Evolutionary conservation across 495 filamentous ascomycete species (phyloP), one percentile per base, ranked within the genome.

Genomic region (Achaetomiella virescens): DNA sequence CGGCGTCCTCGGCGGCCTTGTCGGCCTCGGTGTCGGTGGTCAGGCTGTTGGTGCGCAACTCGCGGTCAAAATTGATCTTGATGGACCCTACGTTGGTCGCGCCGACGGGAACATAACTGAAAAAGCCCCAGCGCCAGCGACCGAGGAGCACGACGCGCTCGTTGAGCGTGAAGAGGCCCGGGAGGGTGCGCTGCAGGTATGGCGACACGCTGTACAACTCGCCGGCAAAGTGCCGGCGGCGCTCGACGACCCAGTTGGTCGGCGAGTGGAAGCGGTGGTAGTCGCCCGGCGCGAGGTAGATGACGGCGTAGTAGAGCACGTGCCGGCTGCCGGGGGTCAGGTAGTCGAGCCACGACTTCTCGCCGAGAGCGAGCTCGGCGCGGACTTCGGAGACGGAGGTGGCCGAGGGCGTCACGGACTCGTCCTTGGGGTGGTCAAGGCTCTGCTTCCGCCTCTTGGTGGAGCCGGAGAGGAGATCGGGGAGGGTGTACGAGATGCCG

Each of bases 31-130:
- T 97, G 50, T 97, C 91, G 9, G 91, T 95, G 0, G 84, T 83
- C 33, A 97, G 76, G 58, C 83, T 88, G 70, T 99, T 99, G 31
- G 93, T 99, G 51, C 91, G 83, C 52, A 99, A 75, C 68, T 99
- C 95, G 54, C 84, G 78, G 69, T 99, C 93, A 67, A 99, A 99
- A 73, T 99, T 96, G 73, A 99, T 84, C 69, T 88, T 87, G 72
- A 99, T 97, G 38, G 88, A 92, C 48, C 93, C 93, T 44, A 99
- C 93, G 65, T 99, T 99, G n/a, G 93, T 99, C 12, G 93, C 93
- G 56, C 93, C 93, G 29, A 99, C 92, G 17, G 95, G 91, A 0
- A 87, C 93, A 72, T 89, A 95, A 63, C 85, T 88, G 75, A 97
- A 97, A 80, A 99, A 97, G 12, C 93, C 93, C 83, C 89, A 93